These are phyloP conservation scores for Microsporum audouinii DNA, from an alignment of 2,329 filamentous ascomycete species.

Conservation along the genomic window DNA sequence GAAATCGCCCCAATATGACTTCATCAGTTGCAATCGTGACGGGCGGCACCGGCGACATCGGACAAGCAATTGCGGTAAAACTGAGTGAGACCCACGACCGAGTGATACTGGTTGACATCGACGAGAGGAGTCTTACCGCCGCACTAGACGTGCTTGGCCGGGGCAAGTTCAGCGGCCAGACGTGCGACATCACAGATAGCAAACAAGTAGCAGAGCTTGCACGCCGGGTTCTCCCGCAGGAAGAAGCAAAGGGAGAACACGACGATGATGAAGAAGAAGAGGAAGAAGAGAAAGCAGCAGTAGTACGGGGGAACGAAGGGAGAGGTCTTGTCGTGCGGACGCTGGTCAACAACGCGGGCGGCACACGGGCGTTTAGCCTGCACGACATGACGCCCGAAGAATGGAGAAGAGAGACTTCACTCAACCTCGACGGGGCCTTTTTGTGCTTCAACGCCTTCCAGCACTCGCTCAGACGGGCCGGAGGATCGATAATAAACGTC, in stretches of 20 bases:
- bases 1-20: background rate
- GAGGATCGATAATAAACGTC: constrained; percentile 15
- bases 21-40: constrained; percentile 18
- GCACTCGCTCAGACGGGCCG: constrained; percentile 12
- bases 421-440: constrained; percentile 18
- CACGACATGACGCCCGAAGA: constrained; percentile 14
- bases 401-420: constrained; percentile 15
- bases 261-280: background rate
- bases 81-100: constrained; percentile 17
- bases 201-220: constrained; percentile 12
- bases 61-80: constrained; percentile 18
- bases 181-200: constrained; percentile 20
- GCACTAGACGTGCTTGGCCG: constrained; percentile 11
- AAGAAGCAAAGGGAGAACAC: background rate
- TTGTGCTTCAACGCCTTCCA: constrained; percentile 16
- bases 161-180: constrained; percentile 12
- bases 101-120: constrained; percentile 18
- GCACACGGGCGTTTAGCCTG: constrained; percentile 16
- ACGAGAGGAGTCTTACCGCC: constrained; percentile 12
- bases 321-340: constrained; percentile 10
- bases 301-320: background rate
- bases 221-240: constrained; percentile 7
- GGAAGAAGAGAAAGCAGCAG: too few relatives aligned
- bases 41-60: constrained; percentile 20
- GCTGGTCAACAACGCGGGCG: constrained; percentile 23